Base-by-base conservation (phyloP, 1,139 yeast species). In the Hemisphaericaspora subhashii region DNA sequence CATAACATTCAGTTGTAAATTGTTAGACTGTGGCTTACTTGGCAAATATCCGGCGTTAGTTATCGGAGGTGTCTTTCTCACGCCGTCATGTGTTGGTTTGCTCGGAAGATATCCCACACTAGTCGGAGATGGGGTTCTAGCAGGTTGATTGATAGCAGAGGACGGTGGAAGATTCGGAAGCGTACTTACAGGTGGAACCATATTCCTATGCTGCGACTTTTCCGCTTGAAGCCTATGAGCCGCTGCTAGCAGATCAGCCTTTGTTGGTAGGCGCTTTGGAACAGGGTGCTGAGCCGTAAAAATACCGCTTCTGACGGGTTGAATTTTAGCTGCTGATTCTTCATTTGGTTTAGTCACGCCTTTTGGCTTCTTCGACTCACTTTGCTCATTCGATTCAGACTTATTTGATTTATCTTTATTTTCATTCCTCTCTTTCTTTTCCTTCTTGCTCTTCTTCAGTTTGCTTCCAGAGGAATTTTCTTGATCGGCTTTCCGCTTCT, bases 51-150 rank as follows among this genome's bases (percentile, higher is more conserved):
- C 35, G 14, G 15, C 18, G 9, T 5, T 13, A 17, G 15, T 10
- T 15, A 11, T 17, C 13, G 21, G 16, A 9, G 25, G 33, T 3
- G 29, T 5, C 11, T 9, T 26, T 11, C 17, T 13, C 17, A 8
- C 18, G 8, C 14, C 3, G 16, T n/a, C 16, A 12, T 5, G 11
- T 3, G 10, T 13, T n/a, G 30, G 29, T 17, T 25, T 27, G 18
- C 22, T 36, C 7, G 38, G 38, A 13, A 39, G 21, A 16, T 33
- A 28, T 2, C 40, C 40, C 15, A 34, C 27, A 18, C 13, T 42
- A 27, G 35, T 38, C n/a, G 48, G 46, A 9, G 41, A 41, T 6
- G 28, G 27, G 14, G 15, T 5, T 9, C 32, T 7, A n/a, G n/a
- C 17, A 8, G 15, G 9, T n/a, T 22, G 20, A 20, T 21, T 21